Evolutionary conservation across 371 early-diverging fungal genomes (phyloP).

Genomic region (Mortierella sp.): DNA sequence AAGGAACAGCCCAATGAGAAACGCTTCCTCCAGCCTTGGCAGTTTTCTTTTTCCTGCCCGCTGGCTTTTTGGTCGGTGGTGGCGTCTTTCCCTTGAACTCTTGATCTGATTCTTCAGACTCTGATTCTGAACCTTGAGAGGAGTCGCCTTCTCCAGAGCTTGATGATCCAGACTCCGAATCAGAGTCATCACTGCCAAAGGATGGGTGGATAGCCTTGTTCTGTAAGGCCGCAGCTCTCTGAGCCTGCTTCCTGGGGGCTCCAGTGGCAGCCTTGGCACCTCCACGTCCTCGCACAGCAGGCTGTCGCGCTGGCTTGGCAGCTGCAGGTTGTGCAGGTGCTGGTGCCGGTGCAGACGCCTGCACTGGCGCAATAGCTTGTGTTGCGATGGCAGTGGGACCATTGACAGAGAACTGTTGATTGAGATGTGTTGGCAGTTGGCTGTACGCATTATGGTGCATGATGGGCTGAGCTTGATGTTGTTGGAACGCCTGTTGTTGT

Average conservation of each 20-base stretch:
- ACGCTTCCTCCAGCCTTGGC: conserved; percentile 39
- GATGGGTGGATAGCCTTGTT: conserved; percentile 26
- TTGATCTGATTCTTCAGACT: conserved; percentile 46
- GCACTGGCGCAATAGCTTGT: not conserved
- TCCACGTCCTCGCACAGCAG: conserved; percentile 28
- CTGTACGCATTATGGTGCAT: conserved; percentile 22
- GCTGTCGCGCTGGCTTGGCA: conserved; percentile 26
- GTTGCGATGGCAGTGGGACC: conserved; percentile 49
- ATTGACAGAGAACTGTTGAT: conserved; percentile 50
- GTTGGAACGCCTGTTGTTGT: conserved; percentile 19
- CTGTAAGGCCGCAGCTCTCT: conserved; percentile 23
- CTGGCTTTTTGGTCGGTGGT: conserved; percentile 37
- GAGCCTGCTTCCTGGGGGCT: conserved; percentile 29
- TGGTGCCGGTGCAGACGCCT: conserved; percentile 24
- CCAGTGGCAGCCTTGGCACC: conserved; percentile 20
- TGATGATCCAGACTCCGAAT: conserved; percentile 44
- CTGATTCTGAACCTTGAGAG: conserved; percentile 31
- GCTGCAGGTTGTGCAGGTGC: conserved; percentile 7
- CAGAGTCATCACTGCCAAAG: conserved; percentile 21
- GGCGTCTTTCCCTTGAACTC: conserved; percentile 54
- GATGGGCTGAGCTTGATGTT: conserved; percentile 32
- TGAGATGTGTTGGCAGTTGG: conserved; percentile 34
- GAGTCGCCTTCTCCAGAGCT: conserved; percentile 42
- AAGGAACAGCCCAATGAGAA: conserved; percentile 61
- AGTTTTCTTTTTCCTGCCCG: conserved; percentile 41